Conservation (phyloP, 768 basidiomycete genomes). For the Dioszegia crocea region DNA sequence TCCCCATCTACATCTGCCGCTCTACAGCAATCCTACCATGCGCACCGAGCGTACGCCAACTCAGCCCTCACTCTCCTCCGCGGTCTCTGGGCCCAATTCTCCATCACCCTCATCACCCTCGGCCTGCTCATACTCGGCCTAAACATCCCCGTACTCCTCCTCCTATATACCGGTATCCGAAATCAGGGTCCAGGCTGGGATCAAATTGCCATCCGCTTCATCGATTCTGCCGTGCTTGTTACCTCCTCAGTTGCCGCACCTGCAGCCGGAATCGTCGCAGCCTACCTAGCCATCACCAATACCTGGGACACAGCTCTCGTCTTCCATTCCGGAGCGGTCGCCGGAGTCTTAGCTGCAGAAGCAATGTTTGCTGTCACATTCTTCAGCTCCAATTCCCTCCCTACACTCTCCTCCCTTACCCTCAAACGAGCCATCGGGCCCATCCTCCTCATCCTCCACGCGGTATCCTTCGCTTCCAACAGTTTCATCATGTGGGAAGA, state of each 20-base stretch:
- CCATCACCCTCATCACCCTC: constrained; percentile 66
- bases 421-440: constrained; percentile 41
- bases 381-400: constrained; percentile 14
- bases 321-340: constrained; percentile 39
- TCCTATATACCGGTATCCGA: constrained; percentile 57
- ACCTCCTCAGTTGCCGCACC: constrained; percentile 52
- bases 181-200: constrained; percentile 48
- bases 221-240: constrained; percentile 57
- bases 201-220: constrained; percentile 48
- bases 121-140: constrained; percentile 65
- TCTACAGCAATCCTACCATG: constrained; percentile 21
- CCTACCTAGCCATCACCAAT: constrained; percentile 37
- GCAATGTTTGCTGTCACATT: neutral
- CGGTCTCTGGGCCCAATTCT: constrained; percentile 91
- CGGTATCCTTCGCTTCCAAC: constrained; percentile 78
- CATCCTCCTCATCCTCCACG: constrained; percentile 57
- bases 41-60: constrained; percentile 57
- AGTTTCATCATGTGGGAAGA: constrained; percentile 99
- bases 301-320: constrained; percentile 15
- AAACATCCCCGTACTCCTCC: constrained; percentile 58
- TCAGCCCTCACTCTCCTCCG: constrained; percentile 69
- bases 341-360: constrained; percentile 34
- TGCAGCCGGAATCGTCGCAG: constrained; percentile 53
- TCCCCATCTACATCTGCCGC: neutral
- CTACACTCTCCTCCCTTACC: neutral